phyloP scores from a whole-genome alignment of 805 yeast species.

The Cephaloascus fragrans region DNA sequence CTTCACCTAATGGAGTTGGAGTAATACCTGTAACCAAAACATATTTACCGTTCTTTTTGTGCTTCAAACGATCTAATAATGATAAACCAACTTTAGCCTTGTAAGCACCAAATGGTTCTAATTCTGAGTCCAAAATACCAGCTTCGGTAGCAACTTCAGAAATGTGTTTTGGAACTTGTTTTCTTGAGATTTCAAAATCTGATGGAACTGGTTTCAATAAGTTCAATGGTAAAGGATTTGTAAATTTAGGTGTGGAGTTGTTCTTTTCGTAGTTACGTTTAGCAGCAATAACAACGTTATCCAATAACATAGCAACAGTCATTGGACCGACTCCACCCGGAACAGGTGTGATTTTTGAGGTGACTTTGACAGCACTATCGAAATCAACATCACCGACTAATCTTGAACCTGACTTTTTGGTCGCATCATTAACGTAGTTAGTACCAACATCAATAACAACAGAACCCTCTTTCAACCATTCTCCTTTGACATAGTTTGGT shows the following conservation, averaged over 20 bases:
- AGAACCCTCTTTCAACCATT: conserved; percentile 60
- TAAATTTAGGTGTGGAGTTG: conserved; percentile 31
- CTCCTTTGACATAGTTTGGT: conserved; percentile 62
- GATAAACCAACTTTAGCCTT: conserved; percentile 69
- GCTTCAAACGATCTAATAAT: conserved; percentile 50
- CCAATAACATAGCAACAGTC: conserved; percentile 79
- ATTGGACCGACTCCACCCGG: conserved; percentile 93
- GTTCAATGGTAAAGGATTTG: conserved; percentile 47
- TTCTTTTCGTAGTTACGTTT: conserved; percentile 33
- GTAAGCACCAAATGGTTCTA: conserved; percentile 67
- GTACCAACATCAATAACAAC: conserved; percentile 79
- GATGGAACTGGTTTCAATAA: conserved; percentile 67
- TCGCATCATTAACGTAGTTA: conserved; percentile 57
- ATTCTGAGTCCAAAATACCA: conserved; percentile 55
- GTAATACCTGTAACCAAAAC: conserved; percentile 77
- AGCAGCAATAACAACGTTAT: conserved; percentile 64
- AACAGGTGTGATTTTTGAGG: conserved; percentile 71
- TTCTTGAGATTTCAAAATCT: conserved; percentile 70
- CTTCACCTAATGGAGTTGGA: conserved; percentile 82
- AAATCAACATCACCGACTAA: conserved; percentile 76
- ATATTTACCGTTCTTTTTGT: conserved; percentile 59
- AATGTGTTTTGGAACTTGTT: conserved; percentile 64
- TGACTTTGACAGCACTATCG: conserved; percentile 38
- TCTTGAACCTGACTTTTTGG: conserved; percentile 59
- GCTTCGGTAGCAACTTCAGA: conserved; percentile 60